Percentiles rank a stretch among this genome's conserved stretches.
Conservation (phyloP, 768 basidiomycete species). For the Russula dissimulans region DNA sequence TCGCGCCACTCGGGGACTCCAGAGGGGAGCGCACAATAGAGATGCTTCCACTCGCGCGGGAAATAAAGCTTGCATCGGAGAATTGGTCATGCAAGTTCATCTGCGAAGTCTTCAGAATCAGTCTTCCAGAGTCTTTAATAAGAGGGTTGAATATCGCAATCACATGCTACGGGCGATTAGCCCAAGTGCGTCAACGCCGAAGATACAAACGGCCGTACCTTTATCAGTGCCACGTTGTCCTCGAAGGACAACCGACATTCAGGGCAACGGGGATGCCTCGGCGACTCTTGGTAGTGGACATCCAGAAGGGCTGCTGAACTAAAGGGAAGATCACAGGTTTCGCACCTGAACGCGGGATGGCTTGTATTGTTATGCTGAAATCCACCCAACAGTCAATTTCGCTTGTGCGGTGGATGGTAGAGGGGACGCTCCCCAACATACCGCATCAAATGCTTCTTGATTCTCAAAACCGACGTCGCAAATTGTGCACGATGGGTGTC, state of each 20-base stretch:
- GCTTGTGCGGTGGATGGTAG: background rate
- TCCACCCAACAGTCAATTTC: background rate
- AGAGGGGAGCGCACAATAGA: slow-evolving; percentile 1
- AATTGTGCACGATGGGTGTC: slow-evolving; percentile 8
- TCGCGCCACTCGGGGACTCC: background rate
- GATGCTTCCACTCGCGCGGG: slow-evolving; percentile 8
- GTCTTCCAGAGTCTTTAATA: slow-evolving; percentile 14
- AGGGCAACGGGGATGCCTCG: slow-evolving; percentile 37
- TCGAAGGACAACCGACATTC: slow-evolving; percentile 36
- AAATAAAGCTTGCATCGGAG: slow-evolving; percentile 1
- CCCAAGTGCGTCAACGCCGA: background rate
- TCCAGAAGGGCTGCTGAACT: slow-evolving; percentile 10
- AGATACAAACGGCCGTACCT: slow-evolving; percentile 24
- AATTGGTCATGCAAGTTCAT: slow-evolving; percentile 6
- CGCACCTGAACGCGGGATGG: slow-evolving; percentile 13
- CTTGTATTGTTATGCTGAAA: slow-evolving; percentile 5
- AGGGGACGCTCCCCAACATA: background rate
- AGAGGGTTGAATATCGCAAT: slow-evolving; percentile 17
- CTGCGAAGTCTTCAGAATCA: slow-evolving; percentile 18
- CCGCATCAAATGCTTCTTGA: slow-evolving; percentile 6
- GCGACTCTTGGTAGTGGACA: slow-evolving; percentile 25
- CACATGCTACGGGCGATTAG: slow-evolving; percentile 16
- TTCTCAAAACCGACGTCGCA: slow-evolving; percentile 19
- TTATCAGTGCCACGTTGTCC: slow-evolving; percentile 30
- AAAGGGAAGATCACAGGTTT: slow-evolving; percentile 8